Evolutionary conservation across 768 basidiomycete genomes (phyloP), one percentile per base, ranked within the genome.

Genomic region (Tylopilus felleus): DNA sequence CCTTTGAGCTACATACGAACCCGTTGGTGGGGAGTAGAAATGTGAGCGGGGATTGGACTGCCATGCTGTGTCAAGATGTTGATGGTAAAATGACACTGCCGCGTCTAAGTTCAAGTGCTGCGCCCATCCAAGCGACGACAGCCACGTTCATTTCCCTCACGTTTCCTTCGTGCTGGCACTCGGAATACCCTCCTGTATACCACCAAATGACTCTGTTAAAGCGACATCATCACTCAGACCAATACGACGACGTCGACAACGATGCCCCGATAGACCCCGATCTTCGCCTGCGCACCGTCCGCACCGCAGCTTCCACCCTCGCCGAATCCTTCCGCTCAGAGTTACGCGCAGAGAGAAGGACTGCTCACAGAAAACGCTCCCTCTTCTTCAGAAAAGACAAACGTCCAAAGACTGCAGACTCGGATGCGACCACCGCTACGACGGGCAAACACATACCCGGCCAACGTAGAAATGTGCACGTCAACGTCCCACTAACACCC

Each of bases 271-370:
- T 91, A 61, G 94, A 98, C 76, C 88, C 88, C 19, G 84, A 93
- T 65, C 79, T 94, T 13, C 86, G 93, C 36, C 78, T 98, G 46
- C 84, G 91, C 49, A 95, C 93, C 1, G 91, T 93, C n/a, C 86
- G 88, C 63, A 97, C 95, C 1, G 95, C 95, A 17, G 88, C 90
- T 2, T 92, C 90, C 17, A 91, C 90, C 36, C 85, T 97, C 60
- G 88, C 90, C 57, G 91, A 94, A 70, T 89, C 89, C 8, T 85
- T 90, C 47, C 84, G 82, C 53, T 81, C 86, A 31, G 95, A 98
- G 68, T 77, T 81, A 59, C 80, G 85, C 42, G 82, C 81, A 14
- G 78, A 84, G 66, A 73, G 80, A 58, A 81, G 80, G 71, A 72
- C 77, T 14, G 52, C 65, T 22, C 65, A 63, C 65, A 73, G 67